Evolutionary conservation across 352 stramenopile genomes (phyloP), one percentile per base, ranked within the genome.

Genomic region (Pythium aquatile): DNA sequence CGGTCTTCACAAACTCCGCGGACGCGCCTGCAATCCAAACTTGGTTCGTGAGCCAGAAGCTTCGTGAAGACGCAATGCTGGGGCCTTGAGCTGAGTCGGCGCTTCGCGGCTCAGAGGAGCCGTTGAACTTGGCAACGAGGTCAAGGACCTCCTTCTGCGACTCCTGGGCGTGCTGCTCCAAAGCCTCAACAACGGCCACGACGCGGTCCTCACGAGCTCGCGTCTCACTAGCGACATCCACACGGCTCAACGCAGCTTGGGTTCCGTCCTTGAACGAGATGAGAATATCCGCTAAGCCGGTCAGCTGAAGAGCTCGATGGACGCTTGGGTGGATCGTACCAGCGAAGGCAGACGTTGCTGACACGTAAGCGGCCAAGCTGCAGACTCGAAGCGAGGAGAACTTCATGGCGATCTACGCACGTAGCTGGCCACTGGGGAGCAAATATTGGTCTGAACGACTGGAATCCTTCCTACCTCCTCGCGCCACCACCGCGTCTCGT

Each of bases 1-100:
- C 24, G 20, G 64, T 60, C 26, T 69, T 17, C 17, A 72, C 16
- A 33, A 75, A 57, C 5, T 58, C 49, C 9, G 54, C 30, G 6
- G 35, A 59, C 20, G 59, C 64, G 9, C 58, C 58, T 5, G 53
- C 60, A 48, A 75, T 57, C 46, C 52, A 71, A 33, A 75, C 57
- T 46, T 70, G 59, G 46, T 71, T 72, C 28, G 65, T 64, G 26
- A 75, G 63, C 68, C 68, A 75, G 37, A 73, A 59, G 16, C 57
- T 66, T 2, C 32, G 37, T 0, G 61, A 29, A 28, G 16, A 7
- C 44, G 44, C 1, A 11, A 51, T 5, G 5, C 44, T 24, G 5
- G 40, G 37, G 3, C 9, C 37, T 17, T 44, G 37, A 44, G 11
- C 37, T 44, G 37, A 44, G 13, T 24, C 39, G 3, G 39, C 44